Evolutionary conservation across 2,329 filamentous ascomycete species (phyloP).

Genomic region (Zasmidium cellare): DNA sequence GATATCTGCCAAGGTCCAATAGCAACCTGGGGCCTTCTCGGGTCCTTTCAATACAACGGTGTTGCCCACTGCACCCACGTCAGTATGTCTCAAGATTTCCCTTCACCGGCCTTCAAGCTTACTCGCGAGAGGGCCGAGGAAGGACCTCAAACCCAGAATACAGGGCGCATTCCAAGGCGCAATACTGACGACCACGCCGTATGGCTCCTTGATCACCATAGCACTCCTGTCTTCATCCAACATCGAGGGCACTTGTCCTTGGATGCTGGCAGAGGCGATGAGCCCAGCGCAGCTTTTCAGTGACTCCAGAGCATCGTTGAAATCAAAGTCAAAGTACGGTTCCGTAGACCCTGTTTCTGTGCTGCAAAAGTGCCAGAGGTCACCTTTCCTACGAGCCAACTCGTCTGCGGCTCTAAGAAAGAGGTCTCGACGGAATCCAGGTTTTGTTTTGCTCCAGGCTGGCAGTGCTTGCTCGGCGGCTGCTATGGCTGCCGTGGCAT

Average conservation of each 20-base stretch:
- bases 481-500: conserved; percentile 57
- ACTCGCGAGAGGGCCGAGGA: conserved; percentile 59
- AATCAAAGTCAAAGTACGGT: conserved; percentile 38
- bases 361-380: conserved; percentile 60
- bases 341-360: conserved; percentile 55
- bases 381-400: conserved; percentile 59
- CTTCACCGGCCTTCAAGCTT: neutral
- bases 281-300: conserved; percentile 54
- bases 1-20: conserved; percentile 54
- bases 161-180: conserved; percentile 68
- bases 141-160: conserved; percentile 46
- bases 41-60: conserved; percentile 70
- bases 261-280: conserved; percentile 45
- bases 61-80: conserved; percentile 57
- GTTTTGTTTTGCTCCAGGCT: conserved; percentile 64
- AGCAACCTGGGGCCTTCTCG: conserved; percentile 63
- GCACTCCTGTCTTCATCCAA: conserved; percentile 57
- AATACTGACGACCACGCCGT: conserved; percentile 74
- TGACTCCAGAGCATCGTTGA: conserved; percentile 41
- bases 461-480: conserved; percentile 69
- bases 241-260: conserved; percentile 46
- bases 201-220: conserved; percentile 67
- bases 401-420: conserved; percentile 67
- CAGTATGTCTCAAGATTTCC: neutral
- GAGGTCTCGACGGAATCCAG: conserved; percentile 65